Percentiles rank a stretch among this genome's conserved stretches.
phyloP scores from a whole-genome alignment of 2,329 filamentous ascomycete species.

The Salinomyces thailandicus region DNA sequence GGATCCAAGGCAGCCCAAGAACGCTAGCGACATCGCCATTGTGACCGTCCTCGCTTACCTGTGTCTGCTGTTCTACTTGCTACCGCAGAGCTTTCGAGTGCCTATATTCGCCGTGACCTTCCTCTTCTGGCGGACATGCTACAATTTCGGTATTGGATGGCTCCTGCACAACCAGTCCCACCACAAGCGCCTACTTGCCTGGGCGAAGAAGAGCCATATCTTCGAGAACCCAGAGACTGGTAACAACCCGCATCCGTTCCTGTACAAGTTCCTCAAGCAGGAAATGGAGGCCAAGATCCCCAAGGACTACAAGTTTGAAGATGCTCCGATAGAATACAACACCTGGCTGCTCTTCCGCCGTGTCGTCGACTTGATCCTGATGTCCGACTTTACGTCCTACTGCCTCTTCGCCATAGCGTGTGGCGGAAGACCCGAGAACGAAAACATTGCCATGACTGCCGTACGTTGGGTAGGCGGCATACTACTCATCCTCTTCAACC shows the following conservation, averaged over 20 bases:
- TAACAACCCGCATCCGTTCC: constrained; percentile 67
- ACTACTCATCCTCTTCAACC: constrained; percentile 77
- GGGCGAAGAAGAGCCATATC: constrained; percentile 75
- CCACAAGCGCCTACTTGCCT: constrained; percentile 72
- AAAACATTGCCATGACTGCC: constrained; percentile 57
- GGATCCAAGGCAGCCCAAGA: constrained; percentile 90
- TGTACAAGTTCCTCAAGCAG: constrained; percentile 74
- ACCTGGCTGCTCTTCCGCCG: constrained; percentile 95
- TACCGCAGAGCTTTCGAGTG: constrained; percentile 59
- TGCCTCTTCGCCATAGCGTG: constrained; percentile 91
- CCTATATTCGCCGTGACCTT: constrained; percentile 76
- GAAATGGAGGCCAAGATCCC: constrained; percentile 94
- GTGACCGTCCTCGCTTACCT: constrained; percentile 67
- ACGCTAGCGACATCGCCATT: constrained; percentile 74
- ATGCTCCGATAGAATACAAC: constrained; percentile 94
- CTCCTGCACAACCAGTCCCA: constrained; percentile 84
- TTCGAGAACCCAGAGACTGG: constrained; percentile 78
- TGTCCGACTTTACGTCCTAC: constrained; percentile 98
- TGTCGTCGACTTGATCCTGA: constrained; percentile 90
- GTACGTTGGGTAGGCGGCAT: constrained; percentile 72
- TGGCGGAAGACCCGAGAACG: constrained; percentile 60
- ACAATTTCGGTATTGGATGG: constrained; percentile 89
- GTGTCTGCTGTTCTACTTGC: constrained; percentile 59
- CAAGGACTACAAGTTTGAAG: constrained; percentile 84
- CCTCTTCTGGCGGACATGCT: constrained; percentile 81